phyloP scores from a whole-genome alignment of 2,329 filamentous ascomycete species.

The Aspergillus felis region DNA sequence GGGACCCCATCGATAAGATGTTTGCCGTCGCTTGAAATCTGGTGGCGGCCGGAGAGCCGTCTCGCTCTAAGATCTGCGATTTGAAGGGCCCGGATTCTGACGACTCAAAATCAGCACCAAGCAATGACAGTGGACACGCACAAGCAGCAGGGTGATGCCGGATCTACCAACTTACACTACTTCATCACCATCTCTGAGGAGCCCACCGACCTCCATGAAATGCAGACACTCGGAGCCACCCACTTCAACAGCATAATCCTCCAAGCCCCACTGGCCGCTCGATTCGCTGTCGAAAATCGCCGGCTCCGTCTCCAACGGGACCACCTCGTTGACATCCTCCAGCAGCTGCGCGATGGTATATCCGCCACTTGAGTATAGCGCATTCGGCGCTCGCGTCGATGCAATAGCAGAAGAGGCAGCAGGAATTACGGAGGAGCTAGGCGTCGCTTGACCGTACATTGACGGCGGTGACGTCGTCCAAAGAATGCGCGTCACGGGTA shows the following conservation, averaged over 20 bases:
- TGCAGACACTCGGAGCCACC: constrained; percentile 84
- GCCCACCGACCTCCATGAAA: constrained; percentile 66
- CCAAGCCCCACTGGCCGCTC: constrained; percentile 69
- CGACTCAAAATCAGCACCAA: constrained; percentile 1
- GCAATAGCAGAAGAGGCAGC: constrained; percentile 32
- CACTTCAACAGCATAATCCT: constrained; percentile 85
- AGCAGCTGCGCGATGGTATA: constrained; percentile 73
- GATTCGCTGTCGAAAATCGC: constrained; percentile 27
- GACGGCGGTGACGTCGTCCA: constrained; percentile 59
- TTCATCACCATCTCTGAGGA: constrained; percentile 79
- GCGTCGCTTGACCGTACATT: constrained; percentile 29
- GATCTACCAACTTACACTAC: constrained; percentile 58
- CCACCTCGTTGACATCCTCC: constrained; percentile 70
- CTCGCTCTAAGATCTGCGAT: constrained; percentile 70
- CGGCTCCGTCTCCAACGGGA: constrained; percentile 70
- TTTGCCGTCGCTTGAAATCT: constrained; percentile 73
- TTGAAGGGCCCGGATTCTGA: constrained; percentile 72
- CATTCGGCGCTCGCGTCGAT: constrained; percentile 32
- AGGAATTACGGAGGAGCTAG: constrained; percentile 15
- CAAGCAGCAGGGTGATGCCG: not conserved
- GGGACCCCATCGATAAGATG: constrained; percentile 82
- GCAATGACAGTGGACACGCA: not conserved
- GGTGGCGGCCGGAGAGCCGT: constrained; percentile 70
- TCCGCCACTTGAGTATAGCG: constrained; percentile 44
- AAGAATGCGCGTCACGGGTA: constrained; percentile 68